Conservation (phyloP, 306 rosid species). For the Dalbergia cochinchinensis region DNA sequence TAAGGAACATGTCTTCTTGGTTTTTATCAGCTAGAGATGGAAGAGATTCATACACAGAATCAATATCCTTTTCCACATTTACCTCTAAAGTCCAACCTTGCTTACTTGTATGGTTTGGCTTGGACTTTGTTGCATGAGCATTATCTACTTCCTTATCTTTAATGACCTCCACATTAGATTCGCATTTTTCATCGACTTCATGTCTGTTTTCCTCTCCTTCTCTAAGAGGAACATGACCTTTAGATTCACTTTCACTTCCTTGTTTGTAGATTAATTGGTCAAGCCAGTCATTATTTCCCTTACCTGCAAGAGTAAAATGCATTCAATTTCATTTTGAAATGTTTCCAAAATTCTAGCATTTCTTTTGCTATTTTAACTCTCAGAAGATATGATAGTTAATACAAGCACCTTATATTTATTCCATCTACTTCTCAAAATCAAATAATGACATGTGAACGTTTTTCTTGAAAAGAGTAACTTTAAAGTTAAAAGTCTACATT, state of each 20-base stretch:
- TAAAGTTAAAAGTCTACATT: too few species aligned
- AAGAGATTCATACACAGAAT: conserved; percentile 59
- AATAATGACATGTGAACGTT: background rate
- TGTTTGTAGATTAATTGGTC: conserved; percentile 51
- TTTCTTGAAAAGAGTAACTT: background rate
- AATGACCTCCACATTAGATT: background rate
- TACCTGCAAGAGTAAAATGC: conserved; percentile 54
- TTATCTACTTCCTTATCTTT: conserved; percentile 38
- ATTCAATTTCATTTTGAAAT: conserved; percentile 35
- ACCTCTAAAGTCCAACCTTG: conserved; percentile 14
- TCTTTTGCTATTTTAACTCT: background rate
- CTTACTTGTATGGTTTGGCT: conserved; percentile 39
- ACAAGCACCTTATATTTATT: background rate
- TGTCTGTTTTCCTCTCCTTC: conserved; percentile 41
- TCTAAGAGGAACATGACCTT: conserved; percentile 29
- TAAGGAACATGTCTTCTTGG: conserved; percentile 38
- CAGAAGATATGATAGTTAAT: too few species aligned
- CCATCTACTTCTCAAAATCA: background rate
- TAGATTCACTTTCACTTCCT: conserved; percentile 37
- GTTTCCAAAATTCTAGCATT: background rate
- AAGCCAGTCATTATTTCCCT: conserved; percentile 53
- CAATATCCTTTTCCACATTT: conserved; percentile 36
- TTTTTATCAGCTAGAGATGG: conserved; percentile 49
- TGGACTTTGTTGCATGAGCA: conserved; percentile 37
- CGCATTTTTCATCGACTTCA: conserved; percentile 31